Evolutionary conservation across 2,329 filamentous ascomycete species (phyloP).

Genomic region (Xylaria sp.): DNA sequence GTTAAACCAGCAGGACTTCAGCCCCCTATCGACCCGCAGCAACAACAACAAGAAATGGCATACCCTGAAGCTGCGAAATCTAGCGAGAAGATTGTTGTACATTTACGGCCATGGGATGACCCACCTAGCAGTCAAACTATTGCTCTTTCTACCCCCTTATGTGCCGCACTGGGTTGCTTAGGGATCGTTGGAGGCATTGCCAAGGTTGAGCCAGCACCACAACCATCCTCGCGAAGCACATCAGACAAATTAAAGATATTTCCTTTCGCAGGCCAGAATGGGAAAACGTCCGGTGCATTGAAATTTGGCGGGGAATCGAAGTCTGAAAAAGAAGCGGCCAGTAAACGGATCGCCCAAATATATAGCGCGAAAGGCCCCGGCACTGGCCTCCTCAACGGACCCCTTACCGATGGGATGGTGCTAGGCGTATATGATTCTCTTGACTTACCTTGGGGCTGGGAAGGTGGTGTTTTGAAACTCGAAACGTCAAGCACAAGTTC

Average conservation of each 20-base stretch:
- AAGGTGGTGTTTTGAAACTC: constrained; percentile 79
- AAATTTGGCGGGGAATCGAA: constrained; percentile 91
- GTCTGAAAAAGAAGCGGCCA: constrained; percentile 80
- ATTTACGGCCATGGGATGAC: constrained; percentile 82
- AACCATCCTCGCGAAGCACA: constrained; percentile 73
- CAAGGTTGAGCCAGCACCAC: constrained; percentile 84
- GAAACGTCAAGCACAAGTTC: constrained; percentile 57
- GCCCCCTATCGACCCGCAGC: constrained; percentile 74
- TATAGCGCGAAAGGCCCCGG: constrained; percentile 68
- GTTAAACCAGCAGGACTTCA: constrained; percentile 83
- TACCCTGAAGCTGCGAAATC: constrained; percentile 61
- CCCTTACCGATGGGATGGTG: constrained; percentile 88
- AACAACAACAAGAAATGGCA: constrained; percentile 74
- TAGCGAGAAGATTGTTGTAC: constrained; percentile 78
- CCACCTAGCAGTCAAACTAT: constrained; percentile 83
- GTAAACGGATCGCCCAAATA: constrained; percentile 76
- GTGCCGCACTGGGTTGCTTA: constrained; percentile 75
- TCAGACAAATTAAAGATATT: constrained; percentile 78
- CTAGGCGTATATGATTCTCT: constrained; percentile 68
- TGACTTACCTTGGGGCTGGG: constrained; percentile 72
- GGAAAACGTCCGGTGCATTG: constrained; percentile 72
- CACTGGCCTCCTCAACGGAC: constrained; percentile 79
- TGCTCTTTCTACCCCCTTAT: constrained; percentile 82
- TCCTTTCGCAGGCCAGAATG: constrained; percentile 73
- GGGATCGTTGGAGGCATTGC: constrained; percentile 87